Evolutionary conservation across 352 stramenopile species (phyloP).

Genomic region (Hyaloperonospora brassicae): DNA sequence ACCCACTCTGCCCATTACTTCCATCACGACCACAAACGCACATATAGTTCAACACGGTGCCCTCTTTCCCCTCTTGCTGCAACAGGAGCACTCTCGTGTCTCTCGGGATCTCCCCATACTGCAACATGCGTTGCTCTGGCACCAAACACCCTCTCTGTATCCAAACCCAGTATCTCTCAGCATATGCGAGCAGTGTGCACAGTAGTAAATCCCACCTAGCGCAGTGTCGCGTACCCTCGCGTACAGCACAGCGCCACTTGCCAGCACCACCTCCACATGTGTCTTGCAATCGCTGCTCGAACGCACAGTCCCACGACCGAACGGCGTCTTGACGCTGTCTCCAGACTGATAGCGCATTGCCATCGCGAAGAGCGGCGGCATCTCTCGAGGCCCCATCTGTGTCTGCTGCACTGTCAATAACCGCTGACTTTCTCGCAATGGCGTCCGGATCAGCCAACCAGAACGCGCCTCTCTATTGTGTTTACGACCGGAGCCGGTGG

Average conservation of each 20-base stretch:
- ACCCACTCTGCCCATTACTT: neutral
- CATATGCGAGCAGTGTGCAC: constrained; percentile 4
- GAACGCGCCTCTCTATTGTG: no score
- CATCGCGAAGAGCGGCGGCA: constrained; percentile 65
- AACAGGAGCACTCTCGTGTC: constrained; percentile 34
- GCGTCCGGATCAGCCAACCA: no score
- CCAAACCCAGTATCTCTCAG: neutral
- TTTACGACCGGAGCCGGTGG: no score
- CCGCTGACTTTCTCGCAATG: no score
- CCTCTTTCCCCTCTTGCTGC: neutral
- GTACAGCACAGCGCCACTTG: constrained; percentile 46
- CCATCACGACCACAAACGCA: neutral
- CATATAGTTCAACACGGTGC: constrained; percentile 25
- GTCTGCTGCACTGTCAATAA: neutral
- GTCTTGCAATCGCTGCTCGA: constrained; percentile 35
- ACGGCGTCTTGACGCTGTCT: constrained; percentile 61
- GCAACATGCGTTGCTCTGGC: constrained; percentile 60
- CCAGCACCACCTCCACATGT: constrained; percentile 48
- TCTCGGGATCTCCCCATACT: constrained; percentile 56
- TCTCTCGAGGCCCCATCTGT: constrained; percentile 23
- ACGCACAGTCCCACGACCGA: constrained; percentile 46
- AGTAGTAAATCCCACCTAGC: neutral
- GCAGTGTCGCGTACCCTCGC: constrained; percentile 28
- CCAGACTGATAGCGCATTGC: constrained; percentile 54
- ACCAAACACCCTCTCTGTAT: constrained; percentile 42